Conservation (phyloP, 2,329 filamentous ascomycete species). For the Sphaerulina populicola region DNA sequence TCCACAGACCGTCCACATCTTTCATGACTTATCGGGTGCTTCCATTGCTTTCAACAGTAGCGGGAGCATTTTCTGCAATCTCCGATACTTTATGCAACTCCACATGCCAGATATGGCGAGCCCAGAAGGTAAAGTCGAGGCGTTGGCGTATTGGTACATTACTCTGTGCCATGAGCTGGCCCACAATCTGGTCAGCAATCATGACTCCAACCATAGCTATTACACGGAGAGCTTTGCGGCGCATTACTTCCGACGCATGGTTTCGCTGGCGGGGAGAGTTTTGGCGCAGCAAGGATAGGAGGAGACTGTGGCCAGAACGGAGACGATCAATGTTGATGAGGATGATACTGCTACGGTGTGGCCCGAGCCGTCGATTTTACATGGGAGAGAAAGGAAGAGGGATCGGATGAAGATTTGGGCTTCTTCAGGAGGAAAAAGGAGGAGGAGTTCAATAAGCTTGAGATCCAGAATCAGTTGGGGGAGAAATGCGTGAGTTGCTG, state of each 20-base stretch:
- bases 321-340: not conserved
- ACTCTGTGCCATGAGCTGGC: constrained; percentile 93
- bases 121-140: constrained; percentile 53
- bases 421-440: not conserved
- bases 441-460: not conserved
- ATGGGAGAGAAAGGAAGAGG: not conserved
- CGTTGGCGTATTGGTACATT: constrained; percentile 83
- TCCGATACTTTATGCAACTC: constrained; percentile 74
- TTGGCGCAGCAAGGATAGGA: constrained; percentile 12
- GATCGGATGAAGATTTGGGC: constrained; percentile 6
- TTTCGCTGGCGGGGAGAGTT: constrained; percentile 32
- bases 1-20: constrained; percentile 67
- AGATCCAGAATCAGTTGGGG: not conserved
- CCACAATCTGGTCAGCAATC: constrained; percentile 76
- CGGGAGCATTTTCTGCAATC: constrained; percentile 88
- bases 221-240: constrained; percentile 77
- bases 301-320: not conserved
- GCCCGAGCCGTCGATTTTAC: not conserved
- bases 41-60: constrained; percentile 89
- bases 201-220: constrained; percentile 72
- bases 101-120: constrained; percentile 49
- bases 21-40: constrained; percentile 67
- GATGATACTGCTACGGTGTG: not conserved
- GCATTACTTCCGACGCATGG: constrained; percentile 66
- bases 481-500: not conserved